A percentile compares a stretch with the other conserved stretches of the same genome.
These are phyloP conservation scores for Solanum paucissectum DNA, from an alignment of 257 asterid genomes.

Conservation along the genomic window DNA sequence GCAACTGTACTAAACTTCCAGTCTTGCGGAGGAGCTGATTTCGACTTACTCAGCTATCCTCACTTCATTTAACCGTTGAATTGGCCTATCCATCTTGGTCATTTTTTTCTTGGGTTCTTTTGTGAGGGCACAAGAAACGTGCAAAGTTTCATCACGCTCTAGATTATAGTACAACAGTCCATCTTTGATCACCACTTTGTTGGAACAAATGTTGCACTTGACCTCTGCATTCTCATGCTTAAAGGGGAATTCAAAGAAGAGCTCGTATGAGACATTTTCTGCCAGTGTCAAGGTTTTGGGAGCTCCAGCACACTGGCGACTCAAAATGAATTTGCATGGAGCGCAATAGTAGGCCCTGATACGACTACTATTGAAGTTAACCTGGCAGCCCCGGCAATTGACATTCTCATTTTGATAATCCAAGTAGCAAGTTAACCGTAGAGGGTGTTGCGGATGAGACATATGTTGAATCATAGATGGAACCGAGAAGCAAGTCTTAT, in stretches of 20 bases:
- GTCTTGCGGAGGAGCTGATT: constrained; percentile 19
- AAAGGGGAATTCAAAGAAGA: background rate
- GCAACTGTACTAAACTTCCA: background rate
- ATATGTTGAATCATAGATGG: background rate
- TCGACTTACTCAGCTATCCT: background rate
- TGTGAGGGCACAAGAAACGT: background rate
- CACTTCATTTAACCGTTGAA: background rate
- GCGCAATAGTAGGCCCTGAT: background rate
- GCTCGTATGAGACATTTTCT: background rate
- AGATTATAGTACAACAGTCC: background rate
- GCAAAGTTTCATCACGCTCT: background rate
- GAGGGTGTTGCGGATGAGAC: background rate
- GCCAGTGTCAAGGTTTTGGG: background rate
- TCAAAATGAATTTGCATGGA: background rate
- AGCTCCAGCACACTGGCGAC: background rate
- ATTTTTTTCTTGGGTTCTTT: background rate
- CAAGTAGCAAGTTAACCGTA: background rate
- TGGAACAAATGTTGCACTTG: background rate
- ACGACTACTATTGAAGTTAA: background rate
- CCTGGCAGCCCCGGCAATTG: background rate
- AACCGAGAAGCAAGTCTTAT: background rate
- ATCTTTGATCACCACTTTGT: background rate
- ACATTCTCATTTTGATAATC: background rate
- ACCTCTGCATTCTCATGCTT: background rate
- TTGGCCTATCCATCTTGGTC: background rate